Evolutionary conservation across 495 filamentous ascomycete genomes (phyloP), one percentile per base, ranked within the genome.

Genomic region (Jackrogersella multiformis): DNA sequence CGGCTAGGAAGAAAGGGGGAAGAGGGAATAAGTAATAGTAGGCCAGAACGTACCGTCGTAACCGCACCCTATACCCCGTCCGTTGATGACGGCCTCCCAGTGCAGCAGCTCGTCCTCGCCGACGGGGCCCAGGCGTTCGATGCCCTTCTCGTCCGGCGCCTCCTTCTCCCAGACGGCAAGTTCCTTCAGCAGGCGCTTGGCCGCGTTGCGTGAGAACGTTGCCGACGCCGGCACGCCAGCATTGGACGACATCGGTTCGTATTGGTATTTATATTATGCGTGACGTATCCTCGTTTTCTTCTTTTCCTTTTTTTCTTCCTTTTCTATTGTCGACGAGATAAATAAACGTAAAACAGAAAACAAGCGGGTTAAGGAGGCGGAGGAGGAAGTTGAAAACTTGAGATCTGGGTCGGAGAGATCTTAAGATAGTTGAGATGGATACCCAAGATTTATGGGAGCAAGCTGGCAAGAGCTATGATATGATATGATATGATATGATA

Each of bases 81-180:
- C 92, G 56, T 88, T 89, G 61, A 97, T 84, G 15, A 95, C 90
- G 0, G 92, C 90, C 72, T 90, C 87, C 90, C 93, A 95, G 59
- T 82, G 80, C 24, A 92, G 76, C 30, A 97, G 74, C 71, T 94
- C 85, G 32, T 88, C 86, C 58, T 93, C 90, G 63, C 77, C 78
- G 44, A 88, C 78, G 10, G 91, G 92, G 4, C 87, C 86, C 2
- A 96, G 87, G 48, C 88, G 82, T 75, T 83, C 77, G 67, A 85
- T 77, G 12, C 81, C 77, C 57, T 64, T 68, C 56, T 84, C 81
- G 38, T 68, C 64, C 32, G 66, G 56, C 45, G 63, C 51, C 63
- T 80, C 80, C 72, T 68, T 64, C 51, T 74, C 72, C 80, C 80
- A 80, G n/a, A 57, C 71, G 9, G 72, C 71, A 16, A 82, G 67